Evolutionary conservation across 257 asterid genomes (phyloP).

Genomic region (Salvia rosmarinus): DNA sequence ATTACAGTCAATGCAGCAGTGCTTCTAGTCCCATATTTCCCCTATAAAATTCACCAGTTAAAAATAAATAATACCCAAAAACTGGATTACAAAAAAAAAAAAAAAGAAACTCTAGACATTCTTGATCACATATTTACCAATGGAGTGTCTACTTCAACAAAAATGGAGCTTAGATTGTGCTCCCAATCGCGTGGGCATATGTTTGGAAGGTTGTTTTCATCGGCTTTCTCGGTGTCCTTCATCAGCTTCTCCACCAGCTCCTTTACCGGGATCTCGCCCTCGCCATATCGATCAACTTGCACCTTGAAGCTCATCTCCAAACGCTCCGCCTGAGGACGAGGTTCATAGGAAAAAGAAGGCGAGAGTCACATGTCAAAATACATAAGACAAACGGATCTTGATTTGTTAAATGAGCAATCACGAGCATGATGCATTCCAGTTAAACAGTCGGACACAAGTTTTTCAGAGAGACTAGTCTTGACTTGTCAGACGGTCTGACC

Average conservation of each 20-base stretch:
- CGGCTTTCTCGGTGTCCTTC: constrained; percentile 61
- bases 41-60: constrained; percentile 35
- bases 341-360: no score
- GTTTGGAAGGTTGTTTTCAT: constrained; percentile 51
- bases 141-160: constrained; percentile 68
- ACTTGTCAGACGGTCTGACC: constrained; percentile 28
- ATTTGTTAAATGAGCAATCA: no score
- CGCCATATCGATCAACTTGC: constrained; percentile 31
- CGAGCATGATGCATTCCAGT: no score
- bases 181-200: constrained; percentile 73
- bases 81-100: background rate
- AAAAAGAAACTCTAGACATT: background rate
- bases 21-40: constrained; percentile 62
- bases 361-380: no score
- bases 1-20: constrained; percentile 57
- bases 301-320: constrained; percentile 48
- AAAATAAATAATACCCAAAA: background rate
- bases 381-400: no score
- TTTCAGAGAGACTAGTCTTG: no score
- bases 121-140: constrained; percentile 44
- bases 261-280: constrained; percentile 41
- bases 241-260: constrained; percentile 60
- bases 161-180: constrained; percentile 59
- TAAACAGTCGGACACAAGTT: no score
- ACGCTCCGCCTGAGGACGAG: constrained; percentile 43